Base-by-base conservation (phyloP, 495 filamentous ascomycete species). In the Filosporella fistucella region DNA sequence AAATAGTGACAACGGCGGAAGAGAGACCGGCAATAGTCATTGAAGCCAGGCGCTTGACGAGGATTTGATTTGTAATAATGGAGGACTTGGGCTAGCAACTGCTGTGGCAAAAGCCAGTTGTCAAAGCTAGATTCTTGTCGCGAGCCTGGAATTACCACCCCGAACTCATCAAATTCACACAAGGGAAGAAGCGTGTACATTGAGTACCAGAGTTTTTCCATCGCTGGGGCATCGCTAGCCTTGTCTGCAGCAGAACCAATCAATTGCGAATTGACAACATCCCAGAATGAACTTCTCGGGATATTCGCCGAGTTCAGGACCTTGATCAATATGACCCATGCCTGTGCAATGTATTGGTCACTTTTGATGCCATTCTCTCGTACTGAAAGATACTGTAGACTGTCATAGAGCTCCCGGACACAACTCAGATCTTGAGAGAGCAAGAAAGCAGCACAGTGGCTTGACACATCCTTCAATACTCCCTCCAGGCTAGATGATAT, bases 1-100 rank as follows among this genome's bases (percentile, higher is more conserved):
- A 98, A 75, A 55, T 77, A 72, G 57, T 91, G 81, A 60, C 91
- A 96, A 43, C 93, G 75, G 10, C 76, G 76, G 22, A 95, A 77
- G 4, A 86, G 58, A 5, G 80, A 74, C 37, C 86, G 80, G 53
- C 86, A 85, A 56, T 98, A 97, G 18, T 77, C 76, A 57, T 94
- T 95, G 65, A 89, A 84, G 32, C 78, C 80, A 2, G 85, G 65
- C 3, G 77, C 65, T 45, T 80, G 78, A 3, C 70, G 64, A 16
- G 61, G 68, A 42, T 81, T 82, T 1, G 66, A 56, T 8, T 75
- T 64, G 56, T 90, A 91, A n/a, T 82, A 52, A 26, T 74, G 62
- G 25, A 96, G 77, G 7, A 86, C 72, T 1, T 81, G 80, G 37
- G 65, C 70, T 14, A 94, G 42, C 24, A 96, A 61, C 23, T 60